Evolutionary conservation across 148 eudicot genomes (phyloP).

Genomic region (Heliosperma pusillum): DNA sequence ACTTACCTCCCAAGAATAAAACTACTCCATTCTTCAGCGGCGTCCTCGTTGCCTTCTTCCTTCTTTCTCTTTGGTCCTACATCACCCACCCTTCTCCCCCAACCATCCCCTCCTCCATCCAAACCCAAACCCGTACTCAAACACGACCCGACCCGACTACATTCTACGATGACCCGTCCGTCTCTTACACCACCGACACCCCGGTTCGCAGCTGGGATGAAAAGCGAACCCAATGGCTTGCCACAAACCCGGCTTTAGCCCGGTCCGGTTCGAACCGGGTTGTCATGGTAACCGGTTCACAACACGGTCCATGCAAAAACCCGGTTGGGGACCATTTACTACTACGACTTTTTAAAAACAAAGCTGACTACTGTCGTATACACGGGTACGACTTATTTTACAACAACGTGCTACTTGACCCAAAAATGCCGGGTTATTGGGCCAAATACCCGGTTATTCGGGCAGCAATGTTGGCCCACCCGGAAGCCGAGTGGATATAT

Average conservation of each 20-base stretch:
- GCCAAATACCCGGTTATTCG: constrained; percentile 70
- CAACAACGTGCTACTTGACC: constrained; percentile 67
- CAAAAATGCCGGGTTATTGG: constrained; percentile 63
- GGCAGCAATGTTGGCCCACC: constrained; percentile 93
- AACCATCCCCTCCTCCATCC: constrained; percentile 5
- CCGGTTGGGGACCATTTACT: constrained; percentile 66
- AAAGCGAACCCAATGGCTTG: constrained; percentile 57
- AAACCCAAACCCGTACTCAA: constrained; percentile 1
- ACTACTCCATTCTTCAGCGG: constrained; percentile 40
- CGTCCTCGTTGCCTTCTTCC: constrained; percentile 35
- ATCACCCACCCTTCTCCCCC: constrained; percentile 5
- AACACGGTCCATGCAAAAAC: constrained; percentile 62
- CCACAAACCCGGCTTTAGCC: constrained; percentile 40
- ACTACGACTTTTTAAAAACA: constrained; percentile 68
- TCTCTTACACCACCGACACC: constrained; percentile 40
- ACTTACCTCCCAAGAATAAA: constrained; percentile 9
- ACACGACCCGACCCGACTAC: constrained; percentile 32
- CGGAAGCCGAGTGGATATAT: constrained; percentile 95
- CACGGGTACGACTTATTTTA: constrained; percentile 76
- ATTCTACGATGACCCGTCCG: constrained; percentile 59
- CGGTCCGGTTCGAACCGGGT: constrained; percentile 29
- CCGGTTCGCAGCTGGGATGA: constrained; percentile 65
- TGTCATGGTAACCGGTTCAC: constrained; percentile 69
- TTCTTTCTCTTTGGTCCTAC: constrained; percentile 55
- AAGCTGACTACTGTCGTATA: constrained; percentile 78